Evolutionary conservation across 176 grass and related monocot genomes (phyloP).

Genomic region (Musa acuminata): DNA sequence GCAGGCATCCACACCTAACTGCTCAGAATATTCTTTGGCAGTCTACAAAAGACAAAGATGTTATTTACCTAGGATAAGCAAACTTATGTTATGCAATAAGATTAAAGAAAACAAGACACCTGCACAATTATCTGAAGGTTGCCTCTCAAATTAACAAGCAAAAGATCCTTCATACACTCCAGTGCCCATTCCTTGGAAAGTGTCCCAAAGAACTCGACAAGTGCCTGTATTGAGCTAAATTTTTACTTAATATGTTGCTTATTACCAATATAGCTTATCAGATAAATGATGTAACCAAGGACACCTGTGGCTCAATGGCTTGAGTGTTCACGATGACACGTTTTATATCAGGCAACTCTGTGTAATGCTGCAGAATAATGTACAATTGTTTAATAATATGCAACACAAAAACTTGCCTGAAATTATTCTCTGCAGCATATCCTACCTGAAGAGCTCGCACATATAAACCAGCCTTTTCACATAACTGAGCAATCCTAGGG

Average conservation of each 20-base stretch:
- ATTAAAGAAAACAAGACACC: conserved; percentile 25
- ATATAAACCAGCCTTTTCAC: conserved; percentile 88
- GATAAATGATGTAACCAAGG: conserved; percentile 13
- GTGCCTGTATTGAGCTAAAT: conserved; percentile 31
- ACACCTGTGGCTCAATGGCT: conserved; percentile 88
- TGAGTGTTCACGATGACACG: conserved; percentile 93
- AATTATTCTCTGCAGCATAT: conserved; percentile 14
- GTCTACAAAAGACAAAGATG: conserved; percentile 31
- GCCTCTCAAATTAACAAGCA: conserved; percentile 72
- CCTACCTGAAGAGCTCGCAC: conserved; percentile 80
- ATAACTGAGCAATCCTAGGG: conserved; percentile 80
- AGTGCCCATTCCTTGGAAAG: conserved; percentile 81
- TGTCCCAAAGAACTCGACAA: conserved; percentile 93
- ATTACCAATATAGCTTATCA: background rate
- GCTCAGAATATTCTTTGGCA: conserved; percentile 75
- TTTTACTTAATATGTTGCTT: conserved; percentile 5
- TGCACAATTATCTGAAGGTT: conserved; percentile 96
- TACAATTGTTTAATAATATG: conserved; percentile 1
- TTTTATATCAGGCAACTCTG: conserved; percentile 87
- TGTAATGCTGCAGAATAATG: conserved; percentile 59
- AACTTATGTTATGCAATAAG: background rate
- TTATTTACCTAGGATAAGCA: background rate
- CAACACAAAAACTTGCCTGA: background rate
- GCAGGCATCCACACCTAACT: conserved; percentile 61
- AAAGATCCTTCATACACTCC: conserved; percentile 95